These are phyloP conservation scores for Staphylotrichum tortipilum DNA, from an alignment of 495 filamentous ascomycete genomes.

Conservation along the genomic window DNA sequence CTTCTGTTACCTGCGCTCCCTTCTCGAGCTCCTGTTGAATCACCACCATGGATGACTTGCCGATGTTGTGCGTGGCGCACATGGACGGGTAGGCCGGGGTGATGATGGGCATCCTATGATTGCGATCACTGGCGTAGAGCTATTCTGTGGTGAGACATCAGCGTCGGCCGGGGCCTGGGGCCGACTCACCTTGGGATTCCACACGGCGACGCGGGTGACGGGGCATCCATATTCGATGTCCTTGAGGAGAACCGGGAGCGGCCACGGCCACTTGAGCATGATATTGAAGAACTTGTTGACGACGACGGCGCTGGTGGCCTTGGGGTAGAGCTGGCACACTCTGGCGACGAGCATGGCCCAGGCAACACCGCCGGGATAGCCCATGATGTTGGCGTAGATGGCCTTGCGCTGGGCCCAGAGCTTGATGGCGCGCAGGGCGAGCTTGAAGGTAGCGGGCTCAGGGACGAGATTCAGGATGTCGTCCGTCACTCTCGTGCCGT, in stretches of 20 bases:
- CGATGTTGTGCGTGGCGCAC: conserved; percentile 93
- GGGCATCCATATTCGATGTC: conserved; percentile 74
- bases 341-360: conserved; percentile 96
- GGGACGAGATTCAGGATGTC: conserved; percentile 85
- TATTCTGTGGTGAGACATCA: conserved; percentile 36
- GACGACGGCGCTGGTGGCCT: conserved; percentile 75
- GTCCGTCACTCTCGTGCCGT: conserved; percentile 87
- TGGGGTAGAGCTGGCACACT: conserved; percentile 95
- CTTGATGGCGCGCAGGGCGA: conserved; percentile 84
- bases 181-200: conserved; percentile 77
- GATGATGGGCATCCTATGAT: conserved; percentile 93
- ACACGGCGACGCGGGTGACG: conserved; percentile 60
- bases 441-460: conserved; percentile 76
- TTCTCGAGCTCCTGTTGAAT: conserved; percentile 75
- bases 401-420: conserved; percentile 91
- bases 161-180: conserved; percentile 1
- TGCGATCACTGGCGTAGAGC: conserved; percentile 72
- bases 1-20: conserved; percentile 66
- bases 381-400: conserved; percentile 90
- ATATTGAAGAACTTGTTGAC: conserved; percentile 90
- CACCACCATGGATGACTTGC: conserved; percentile 71
- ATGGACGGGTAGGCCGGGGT: conserved; percentile 93
- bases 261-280: conserved; percentile 89
- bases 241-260: conserved; percentile 81
- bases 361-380: conserved; percentile 92